Evolutionary conservation across 2,329 filamentous ascomycete genomes (phyloP).

Genomic region (Penicillium italicum): DNA sequence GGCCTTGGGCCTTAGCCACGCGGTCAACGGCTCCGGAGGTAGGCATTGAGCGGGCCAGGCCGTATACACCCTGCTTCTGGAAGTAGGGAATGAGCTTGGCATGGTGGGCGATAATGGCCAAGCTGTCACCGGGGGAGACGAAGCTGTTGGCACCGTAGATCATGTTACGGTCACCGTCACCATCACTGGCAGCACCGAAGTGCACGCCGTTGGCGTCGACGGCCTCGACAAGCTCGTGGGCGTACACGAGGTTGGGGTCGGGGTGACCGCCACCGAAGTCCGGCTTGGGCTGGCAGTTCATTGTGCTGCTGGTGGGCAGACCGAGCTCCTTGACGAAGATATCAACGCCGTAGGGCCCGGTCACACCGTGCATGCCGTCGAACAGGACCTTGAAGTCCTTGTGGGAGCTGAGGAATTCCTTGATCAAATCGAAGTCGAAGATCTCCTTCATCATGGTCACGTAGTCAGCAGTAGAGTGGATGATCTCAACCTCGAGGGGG

Average conservation of each 20-base stretch:
- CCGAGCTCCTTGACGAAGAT: constrained; percentile 95
- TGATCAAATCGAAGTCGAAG: constrained; percentile 96
- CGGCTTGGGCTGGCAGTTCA: constrained; percentile 87
- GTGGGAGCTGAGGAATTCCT: constrained; percentile 82
- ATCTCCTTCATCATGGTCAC: constrained; percentile 95
- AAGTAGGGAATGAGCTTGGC: constrained; percentile 97
- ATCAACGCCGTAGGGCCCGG: constrained; percentile 87
- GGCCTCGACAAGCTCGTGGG: constrained; percentile 86
- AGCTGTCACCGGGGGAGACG: constrained; percentile 92
- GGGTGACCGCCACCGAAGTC: constrained; percentile 98
- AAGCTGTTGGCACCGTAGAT: constrained; percentile 97
- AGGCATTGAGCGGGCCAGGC: constrained; percentile 94
- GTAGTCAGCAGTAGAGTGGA: constrained; percentile 91
- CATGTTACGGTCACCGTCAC: constrained; percentile 99
- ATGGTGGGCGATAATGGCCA: constrained; percentile 97
- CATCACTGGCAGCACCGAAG: constrained; percentile 94
- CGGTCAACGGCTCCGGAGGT: constrained; percentile 93
- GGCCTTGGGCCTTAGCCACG: constrained; percentile 88
- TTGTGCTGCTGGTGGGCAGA: constrained; percentile 69
- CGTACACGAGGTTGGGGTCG: constrained; percentile 96
- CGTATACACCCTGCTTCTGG: constrained; percentile 93
- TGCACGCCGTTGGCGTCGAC: constrained; percentile 90
- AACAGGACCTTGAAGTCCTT: constrained; percentile 96
- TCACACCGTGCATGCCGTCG: constrained; percentile 90
- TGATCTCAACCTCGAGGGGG: constrained; percentile 84